A percentile compares a stretch with the other conserved stretches of the same genome.
These are phyloP conservation scores for Venturia nashicola DNA, from an alignment of 2,329 filamentous ascomycete genomes.

Conservation along the genomic window DNA sequence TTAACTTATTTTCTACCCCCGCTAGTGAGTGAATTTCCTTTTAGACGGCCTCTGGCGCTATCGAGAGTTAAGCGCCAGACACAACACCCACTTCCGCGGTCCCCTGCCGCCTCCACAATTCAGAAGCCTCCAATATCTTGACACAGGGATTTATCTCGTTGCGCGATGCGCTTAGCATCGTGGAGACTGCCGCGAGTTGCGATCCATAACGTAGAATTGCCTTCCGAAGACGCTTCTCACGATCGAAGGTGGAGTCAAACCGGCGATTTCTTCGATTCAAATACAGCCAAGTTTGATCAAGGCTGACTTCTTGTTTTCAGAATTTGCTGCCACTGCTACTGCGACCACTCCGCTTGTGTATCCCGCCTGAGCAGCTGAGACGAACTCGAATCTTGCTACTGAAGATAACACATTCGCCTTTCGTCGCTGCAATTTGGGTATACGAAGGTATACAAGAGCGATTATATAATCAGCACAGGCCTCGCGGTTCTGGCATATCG, in stretches of 20 bases:
- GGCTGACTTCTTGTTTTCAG: conserved; percentile 25
- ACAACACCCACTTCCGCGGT: neutral
- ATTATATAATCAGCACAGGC: conserved; percentile 14
- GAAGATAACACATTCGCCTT: conserved; percentile 50
- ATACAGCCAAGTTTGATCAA: neutral
- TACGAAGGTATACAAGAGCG: conserved; percentile 42
- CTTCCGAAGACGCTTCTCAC: neutral
- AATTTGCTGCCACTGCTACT: conserved; percentile 66
- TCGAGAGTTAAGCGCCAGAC: neutral
- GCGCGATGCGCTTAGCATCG: neutral
- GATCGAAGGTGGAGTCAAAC: neutral
- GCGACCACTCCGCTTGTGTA: conserved; percentile 57
- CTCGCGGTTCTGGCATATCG: conserved; percentile 1
- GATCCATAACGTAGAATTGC: neutral
- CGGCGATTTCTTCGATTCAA: neutral
- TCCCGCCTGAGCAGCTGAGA: conserved; percentile 54
- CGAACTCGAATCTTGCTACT: conserved; percentile 45
- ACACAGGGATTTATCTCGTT: neutral
- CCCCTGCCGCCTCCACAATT: neutral
- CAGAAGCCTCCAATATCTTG: neutral
- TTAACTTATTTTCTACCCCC: conserved; percentile 37
- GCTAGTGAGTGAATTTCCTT: conserved; percentile 25
- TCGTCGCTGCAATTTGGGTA: conserved; percentile 55
- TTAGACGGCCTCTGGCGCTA: neutral
- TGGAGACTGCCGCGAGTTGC: neutral